A percentile compares a stretch with the other conserved stretches of the same genome.
These are phyloP conservation scores for Populus deltoides DNA, from an alignment of 345 rosid species.

Conservation along the genomic window DNA sequence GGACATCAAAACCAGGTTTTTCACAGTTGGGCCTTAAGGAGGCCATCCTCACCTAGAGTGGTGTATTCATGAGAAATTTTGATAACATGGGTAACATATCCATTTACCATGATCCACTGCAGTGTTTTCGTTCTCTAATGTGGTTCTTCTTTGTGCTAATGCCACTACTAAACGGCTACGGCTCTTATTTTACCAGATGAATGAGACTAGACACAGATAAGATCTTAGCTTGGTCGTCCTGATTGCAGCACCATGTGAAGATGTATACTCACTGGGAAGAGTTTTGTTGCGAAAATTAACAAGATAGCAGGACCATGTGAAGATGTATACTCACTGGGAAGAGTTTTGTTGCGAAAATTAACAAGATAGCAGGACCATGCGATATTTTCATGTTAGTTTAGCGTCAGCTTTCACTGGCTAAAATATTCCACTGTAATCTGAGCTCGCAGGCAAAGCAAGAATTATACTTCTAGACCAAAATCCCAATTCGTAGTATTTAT, in stretches of 20 bases:
- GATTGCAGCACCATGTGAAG: neutral
- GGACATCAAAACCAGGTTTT: too few relatives aligned
- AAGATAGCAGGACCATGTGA: neutral
- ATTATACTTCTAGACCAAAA: constrained; percentile 54
- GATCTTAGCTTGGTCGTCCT: neutral
- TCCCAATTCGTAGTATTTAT: too few relatives aligned
- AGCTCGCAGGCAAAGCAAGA: constrained; percentile 80
- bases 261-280: neutral
- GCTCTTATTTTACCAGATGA: neutral
- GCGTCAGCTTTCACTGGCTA: neutral
- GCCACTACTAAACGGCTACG: neutral
- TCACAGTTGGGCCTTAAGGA: too few relatives aligned
- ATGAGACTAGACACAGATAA: neutral
- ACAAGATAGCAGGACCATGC: neutral
- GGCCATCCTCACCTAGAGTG: too few relatives aligned
- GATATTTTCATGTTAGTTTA: neutral
- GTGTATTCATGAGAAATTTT: too few relatives aligned
- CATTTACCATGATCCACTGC: neutral
- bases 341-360: neutral
- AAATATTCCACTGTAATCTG: constrained; percentile 34
- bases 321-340: neutral
- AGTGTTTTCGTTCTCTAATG: neutral
- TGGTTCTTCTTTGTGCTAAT: neutral
- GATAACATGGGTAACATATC: neutral
- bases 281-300: neutral